Evolutionary conservation across 345 rosid genomes (phyloP), one percentile per base, ranked within the genome.

Genomic region (Rubroshorea leprosula): DNA sequence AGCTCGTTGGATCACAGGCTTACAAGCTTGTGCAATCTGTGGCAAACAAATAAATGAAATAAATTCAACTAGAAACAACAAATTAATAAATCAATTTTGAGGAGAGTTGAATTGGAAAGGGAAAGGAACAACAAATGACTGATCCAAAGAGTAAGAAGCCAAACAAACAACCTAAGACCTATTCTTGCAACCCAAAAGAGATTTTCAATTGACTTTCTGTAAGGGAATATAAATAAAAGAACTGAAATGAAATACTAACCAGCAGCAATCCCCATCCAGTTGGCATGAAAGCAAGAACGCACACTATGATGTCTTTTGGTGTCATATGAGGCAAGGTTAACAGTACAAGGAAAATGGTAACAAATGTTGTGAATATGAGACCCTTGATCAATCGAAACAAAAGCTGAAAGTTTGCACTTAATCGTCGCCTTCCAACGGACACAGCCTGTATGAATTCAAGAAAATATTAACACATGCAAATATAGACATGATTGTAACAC

Each of bases 231-330:
- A 67, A 52, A n/a, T n/a, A n/a, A n/a, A n/a, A n/a, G n/a, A n/a
- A n/a, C n/a, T n/a, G n/a, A n/a, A n/a, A n/a, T n/a, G n/a, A 19
- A 25, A 25, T 3, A 66, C 78, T 80, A 74, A 92, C 97, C 95
- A 85, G 69, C 49, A 94, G 90, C 95, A 94, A 79, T 23, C 97
- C 99, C 99, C 99, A 94, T 4, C 99, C 97, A 9, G 96, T 94
- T 5, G 97, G 99, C 99, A 87, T 87, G 77, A 94, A 94, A 64
- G 96, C 97, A 56, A 94, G 90, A 66, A 94, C 70, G 77, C 99
- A 90, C 15, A 94, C 92, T 54, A 94, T 49, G 45, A 90, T 82
- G 77, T 94, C 99, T 65, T 71, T 83, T 31, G 81, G 44, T 17
- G 99, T 82, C 99, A 94, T 87, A 70, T 87, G 82, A 18, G 85